Evolutionary conservation across 1,139 yeast genomes (phyloP).

Genomic region (Geotrichum histeridarum): DNA sequence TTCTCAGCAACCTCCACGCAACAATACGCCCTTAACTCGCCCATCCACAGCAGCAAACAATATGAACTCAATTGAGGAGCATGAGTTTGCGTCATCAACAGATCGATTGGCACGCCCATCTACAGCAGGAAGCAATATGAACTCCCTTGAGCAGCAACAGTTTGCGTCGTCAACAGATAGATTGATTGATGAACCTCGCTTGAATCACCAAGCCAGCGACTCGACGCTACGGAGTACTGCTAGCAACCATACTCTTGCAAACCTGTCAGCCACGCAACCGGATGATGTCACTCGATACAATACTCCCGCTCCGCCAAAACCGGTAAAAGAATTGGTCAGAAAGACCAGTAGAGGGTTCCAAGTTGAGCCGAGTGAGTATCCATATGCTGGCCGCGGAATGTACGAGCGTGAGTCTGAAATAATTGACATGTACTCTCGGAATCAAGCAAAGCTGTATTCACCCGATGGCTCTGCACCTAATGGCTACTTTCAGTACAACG

Average conservation of each 20-base stretch:
- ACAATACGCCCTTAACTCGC: too few species aligned
- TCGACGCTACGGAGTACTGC: background rate
- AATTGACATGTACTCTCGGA: background rate
- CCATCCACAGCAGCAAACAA: too few species aligned
- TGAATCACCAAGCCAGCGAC: constrained; percentile 2
- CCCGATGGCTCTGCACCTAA: too few species aligned
- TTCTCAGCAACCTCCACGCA: too few species aligned
- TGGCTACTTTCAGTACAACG: too few species aligned
- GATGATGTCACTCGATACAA: background rate
- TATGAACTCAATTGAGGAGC: too few species aligned
- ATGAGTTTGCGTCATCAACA: background rate
- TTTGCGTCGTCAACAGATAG: background rate
- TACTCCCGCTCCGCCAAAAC: background rate
- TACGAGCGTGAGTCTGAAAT: constrained; percentile 1
- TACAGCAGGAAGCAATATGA: too few species aligned
- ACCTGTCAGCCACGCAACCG: background rate
- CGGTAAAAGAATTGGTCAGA: background rate
- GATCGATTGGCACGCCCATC: background rate
- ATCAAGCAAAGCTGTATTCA: background rate
- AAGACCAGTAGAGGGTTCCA: background rate
- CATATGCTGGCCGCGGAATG: background rate
- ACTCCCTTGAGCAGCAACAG: too few species aligned
- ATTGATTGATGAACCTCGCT: background rate
- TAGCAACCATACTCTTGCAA: background rate
- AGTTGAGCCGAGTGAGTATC: background rate